phyloP scores from a whole-genome alignment of 2,329 filamentous ascomycete species.

The Paraphaeosphaeria minitans region DNA sequence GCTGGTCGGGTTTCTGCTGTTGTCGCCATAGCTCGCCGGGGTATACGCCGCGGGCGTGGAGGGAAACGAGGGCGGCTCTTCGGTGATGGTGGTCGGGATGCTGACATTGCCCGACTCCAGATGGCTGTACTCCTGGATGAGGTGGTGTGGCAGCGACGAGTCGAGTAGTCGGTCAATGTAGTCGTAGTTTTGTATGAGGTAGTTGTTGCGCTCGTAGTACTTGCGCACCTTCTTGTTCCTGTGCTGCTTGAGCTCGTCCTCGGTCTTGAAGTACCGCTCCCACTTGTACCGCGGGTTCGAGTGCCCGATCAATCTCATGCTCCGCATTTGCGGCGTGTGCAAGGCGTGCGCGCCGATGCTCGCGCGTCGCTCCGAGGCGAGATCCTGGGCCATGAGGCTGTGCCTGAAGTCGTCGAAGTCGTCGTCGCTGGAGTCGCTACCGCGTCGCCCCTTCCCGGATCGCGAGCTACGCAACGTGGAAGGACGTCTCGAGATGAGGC shows the following conservation, averaged over 20 bases:
- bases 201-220: slow-evolving; percentile 91
- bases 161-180: slow-evolving; percentile 92
- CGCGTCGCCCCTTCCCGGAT: slow-evolving; percentile 27
- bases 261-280: slow-evolving; percentile 83
- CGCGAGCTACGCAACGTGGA: slow-evolving; percentile 36
- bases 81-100: slow-evolving; percentile 76
- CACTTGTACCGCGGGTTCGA: slow-evolving; percentile 85
- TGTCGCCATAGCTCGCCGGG: slow-evolving; percentile 23
- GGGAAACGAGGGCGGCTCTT: slow-evolving; percentile 56
- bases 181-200: slow-evolving; percentile 86
- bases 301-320: slow-evolving; percentile 85
- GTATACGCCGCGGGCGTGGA: slow-evolving; percentile 24
- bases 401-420: slow-evolving; percentile 36
- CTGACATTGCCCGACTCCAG: slow-evolving; percentile 63
- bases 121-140: slow-evolving; percentile 87
- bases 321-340: slow-evolving; percentile 71
- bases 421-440: slow-evolving; percentile 39
- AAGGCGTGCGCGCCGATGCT: slow-evolving; percentile 51
- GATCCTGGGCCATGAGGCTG: slow-evolving; percentile 39
- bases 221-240: slow-evolving; percentile 71
- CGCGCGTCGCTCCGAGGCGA: slow-evolving; percentile 44
- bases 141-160: slow-evolving; percentile 86
- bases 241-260: slow-evolving; percentile 74
- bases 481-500: slow-evolving; percentile 37
- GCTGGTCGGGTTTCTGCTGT: slow-evolving; percentile 20